Evolutionary conservation across 768 basidiomycete genomes (phyloP).

Genomic region (Mrakia gelida): DNA sequence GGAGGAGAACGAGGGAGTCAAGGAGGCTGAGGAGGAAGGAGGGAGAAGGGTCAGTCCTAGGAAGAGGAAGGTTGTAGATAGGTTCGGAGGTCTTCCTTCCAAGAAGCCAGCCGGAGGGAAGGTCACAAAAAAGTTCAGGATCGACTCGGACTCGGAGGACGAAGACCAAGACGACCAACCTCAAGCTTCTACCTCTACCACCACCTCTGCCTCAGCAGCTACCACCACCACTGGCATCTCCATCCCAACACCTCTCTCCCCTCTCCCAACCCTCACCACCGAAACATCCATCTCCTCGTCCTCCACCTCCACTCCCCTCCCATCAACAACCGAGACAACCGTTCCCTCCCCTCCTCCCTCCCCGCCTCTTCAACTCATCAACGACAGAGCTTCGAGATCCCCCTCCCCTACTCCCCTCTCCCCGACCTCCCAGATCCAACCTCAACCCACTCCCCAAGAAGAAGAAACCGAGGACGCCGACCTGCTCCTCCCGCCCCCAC

Average conservation of each 20-base stretch:
- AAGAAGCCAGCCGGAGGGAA: not conserved
- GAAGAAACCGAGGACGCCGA: not conserved
- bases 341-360: not conserved
- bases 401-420: not conserved
- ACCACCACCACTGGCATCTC: not conserved
- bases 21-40: not conserved
- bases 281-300: not conserved
- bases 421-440: not conserved
- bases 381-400: not conserved
- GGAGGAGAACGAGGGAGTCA: not conserved
- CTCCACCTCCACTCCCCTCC: not conserved
- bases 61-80: not conserved
- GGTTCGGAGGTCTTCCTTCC: not conserved
- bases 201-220: not conserved
- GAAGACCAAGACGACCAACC: not conserved
- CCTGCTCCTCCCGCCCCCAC: not conserved
- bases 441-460: not conserved
- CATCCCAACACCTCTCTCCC: not conserved
- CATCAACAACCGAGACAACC: not conserved
- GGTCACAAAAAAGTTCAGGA: conserved; percentile 19
- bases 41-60: conserved; percentile 5
- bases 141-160: conserved; percentile 28
- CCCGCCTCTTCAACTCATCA: not conserved
- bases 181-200: not conserved
- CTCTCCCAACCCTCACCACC: not conserved